A percentile compares a stretch with the other conserved stretches of the same genome.
Conservation (phyloP, 805 yeast genomes). For the Millerozyma acaciae region DNA sequence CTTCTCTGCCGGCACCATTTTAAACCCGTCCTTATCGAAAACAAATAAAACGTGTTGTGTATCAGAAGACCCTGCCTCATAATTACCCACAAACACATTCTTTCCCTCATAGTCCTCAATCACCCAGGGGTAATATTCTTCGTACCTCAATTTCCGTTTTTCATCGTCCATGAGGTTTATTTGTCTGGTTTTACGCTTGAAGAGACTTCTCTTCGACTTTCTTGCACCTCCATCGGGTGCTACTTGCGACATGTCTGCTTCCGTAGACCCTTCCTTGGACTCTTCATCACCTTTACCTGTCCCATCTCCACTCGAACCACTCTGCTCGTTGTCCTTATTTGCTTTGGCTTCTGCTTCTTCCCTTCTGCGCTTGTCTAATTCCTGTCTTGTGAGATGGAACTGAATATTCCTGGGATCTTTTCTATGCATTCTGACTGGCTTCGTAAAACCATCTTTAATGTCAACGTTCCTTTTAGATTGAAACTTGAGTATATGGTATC, state of each 20-base stretch:
- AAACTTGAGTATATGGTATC: slow-evolving; percentile 79
- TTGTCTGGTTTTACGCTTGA: slow-evolving; percentile 82
- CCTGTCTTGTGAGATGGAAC: slow-evolving; percentile 75
- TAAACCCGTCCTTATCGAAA: slow-evolving; percentile 83
- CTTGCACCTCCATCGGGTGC: slow-evolving; percentile 94
- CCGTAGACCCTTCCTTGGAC: slow-evolving; percentile 20
- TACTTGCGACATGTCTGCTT: slow-evolving; percentile 58
- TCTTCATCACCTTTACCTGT: slow-evolving; percentile 16
- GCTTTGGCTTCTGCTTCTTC: slow-evolving; percentile 26
- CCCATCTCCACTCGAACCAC: too few relatives aligned
- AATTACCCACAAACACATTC: slow-evolving; percentile 93
- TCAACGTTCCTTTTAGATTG: slow-evolving; percentile 71
- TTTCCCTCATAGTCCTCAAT: slow-evolving; percentile 93
- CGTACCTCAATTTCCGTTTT: slow-evolving; percentile 81
- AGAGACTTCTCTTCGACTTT: slow-evolving; percentile 50
- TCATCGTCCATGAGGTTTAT: slow-evolving; percentile 76
- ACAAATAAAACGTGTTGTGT: slow-evolving; percentile 77
- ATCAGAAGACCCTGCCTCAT: slow-evolving; percentile 86
- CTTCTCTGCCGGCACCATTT: slow-evolving; percentile 92
- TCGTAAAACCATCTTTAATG: slow-evolving; percentile 64
- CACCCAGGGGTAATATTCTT: slow-evolving; percentile 97
- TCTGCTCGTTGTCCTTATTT: slow-evolving; percentile 14
- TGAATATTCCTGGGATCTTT: slow-evolving; percentile 92
- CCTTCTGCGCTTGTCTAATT: slow-evolving; percentile 55
- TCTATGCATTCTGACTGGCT: slow-evolving; percentile 84